Evolutionary conservation across 2,329 filamentous ascomycete species (phyloP), one percentile per base, ranked within the genome.

Genomic region (Scedosporium boydii): DNA sequence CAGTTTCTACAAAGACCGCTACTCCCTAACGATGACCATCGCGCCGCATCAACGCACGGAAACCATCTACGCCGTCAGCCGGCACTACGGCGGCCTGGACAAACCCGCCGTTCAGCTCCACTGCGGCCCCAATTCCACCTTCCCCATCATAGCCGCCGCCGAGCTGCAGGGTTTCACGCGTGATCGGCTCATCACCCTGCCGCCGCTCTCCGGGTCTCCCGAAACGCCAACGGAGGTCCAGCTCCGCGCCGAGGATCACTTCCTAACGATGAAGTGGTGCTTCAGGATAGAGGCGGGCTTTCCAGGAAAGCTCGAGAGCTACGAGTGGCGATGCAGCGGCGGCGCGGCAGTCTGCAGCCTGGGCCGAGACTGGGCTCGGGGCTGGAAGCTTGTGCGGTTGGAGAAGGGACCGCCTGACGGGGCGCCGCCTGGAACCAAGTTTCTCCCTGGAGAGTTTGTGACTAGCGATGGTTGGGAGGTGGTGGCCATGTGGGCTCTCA

Each of bases 371-470:
- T 68, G 65, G 18, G 21, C 14, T 3, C 65, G 67, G 12, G 76
- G 77, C 7, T 77, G 74, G 73, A 78, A 79, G 69, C 71, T 80
- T 6, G 70, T 78, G 38, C 69, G 76, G n/a, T 53, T 75, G 60
- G 67, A 69, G 26, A 67, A 62, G 21, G 64, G 41, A 5, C 41
- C 59, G 21, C 62, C 57, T 21, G 60, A 63, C 1, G 62, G 59
- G 16, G 64, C 62, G 12, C 56, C 64, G 26, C 62, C 62, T 1
- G 66, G 64, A 1, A 67, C 62, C 10, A 64, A 55, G 21, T 60
- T 60, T 27, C 63, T 62, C 58, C 63, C 65, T 14, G 68, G 66
- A 1, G 63, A 66, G 23, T 67, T 69, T 41, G 61, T 67, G 6
- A 66, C 70, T 16, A 69, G 71, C 16, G 75, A 75, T 48, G 73